phyloP scores from a whole-genome alignment of 257 asterid species.

The Solanum chilense region DNA sequence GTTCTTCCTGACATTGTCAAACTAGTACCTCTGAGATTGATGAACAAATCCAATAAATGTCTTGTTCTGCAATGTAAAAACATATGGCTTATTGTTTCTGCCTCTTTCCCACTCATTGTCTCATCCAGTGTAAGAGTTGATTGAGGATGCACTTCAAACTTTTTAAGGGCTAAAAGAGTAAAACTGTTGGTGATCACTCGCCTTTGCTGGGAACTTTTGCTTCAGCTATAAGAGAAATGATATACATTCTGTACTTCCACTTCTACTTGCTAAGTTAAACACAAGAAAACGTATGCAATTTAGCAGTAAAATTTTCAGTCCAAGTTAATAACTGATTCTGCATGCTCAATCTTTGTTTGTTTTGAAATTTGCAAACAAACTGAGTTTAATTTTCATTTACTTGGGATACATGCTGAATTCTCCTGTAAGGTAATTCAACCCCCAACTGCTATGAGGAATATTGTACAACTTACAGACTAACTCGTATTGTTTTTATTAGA shows the following conservation, averaged over 20 bases:
- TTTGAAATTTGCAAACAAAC: background rate
- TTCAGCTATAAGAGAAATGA: background rate
- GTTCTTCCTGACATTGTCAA: background rate
- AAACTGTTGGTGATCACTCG: background rate
- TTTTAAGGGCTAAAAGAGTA: background rate
- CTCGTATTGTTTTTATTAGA: constrained; percentile 22
- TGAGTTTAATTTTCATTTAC: background rate
- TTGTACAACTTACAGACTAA: background rate
- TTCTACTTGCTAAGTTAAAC: background rate
- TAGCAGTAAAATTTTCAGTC: background rate
- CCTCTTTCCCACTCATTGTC: background rate
- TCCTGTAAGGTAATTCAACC: background rate
- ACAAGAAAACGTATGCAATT: background rate
- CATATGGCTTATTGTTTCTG: background rate
- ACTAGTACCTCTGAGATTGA: background rate
- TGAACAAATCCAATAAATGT: background rate
- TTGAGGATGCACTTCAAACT: background rate
- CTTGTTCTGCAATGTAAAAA: background rate
- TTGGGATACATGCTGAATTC: background rate
- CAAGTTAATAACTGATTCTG: background rate
- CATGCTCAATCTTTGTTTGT: background rate
- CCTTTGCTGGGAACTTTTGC: background rate
- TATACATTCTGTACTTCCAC: background rate
- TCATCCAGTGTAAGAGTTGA: background rate
- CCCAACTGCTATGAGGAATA: background rate